Evolutionary conservation across 495 filamentous ascomycete genomes (phyloP).

Genomic region (Xylaria curta): DNA sequence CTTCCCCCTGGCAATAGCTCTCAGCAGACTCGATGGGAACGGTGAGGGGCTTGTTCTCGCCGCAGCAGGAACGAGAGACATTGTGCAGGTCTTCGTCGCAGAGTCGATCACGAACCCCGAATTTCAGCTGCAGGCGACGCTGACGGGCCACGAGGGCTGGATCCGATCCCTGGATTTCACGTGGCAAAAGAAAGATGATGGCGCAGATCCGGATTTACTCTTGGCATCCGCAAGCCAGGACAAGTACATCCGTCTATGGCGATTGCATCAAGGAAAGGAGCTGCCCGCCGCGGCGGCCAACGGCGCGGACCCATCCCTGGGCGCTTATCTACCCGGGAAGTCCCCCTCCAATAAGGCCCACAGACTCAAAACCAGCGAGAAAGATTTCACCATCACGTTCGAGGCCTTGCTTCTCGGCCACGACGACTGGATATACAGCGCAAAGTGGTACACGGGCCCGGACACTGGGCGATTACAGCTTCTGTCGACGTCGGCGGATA

Average conservation of each 20-base stretch:
- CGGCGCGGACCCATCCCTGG: slow-evolving; percentile 51
- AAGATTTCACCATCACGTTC: slow-evolving; percentile 81
- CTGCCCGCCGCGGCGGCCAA: slow-evolving; percentile 56
- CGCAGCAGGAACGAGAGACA: slow-evolving; percentile 79
- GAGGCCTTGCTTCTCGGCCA: slow-evolving; percentile 95
- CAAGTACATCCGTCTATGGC: slow-evolving; percentile 95
- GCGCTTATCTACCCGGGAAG: slow-evolving; percentile 62
- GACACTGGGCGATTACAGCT: slow-evolving; percentile 65
- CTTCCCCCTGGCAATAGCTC: slow-evolving; percentile 77
- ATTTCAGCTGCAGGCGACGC: slow-evolving; percentile 77
- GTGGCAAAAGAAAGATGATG: slow-evolving; percentile 55
- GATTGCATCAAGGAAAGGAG: slow-evolving; percentile 72
- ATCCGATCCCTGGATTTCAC: slow-evolving; percentile 83
- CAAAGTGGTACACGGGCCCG: slow-evolving; percentile 64
- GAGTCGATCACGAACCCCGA: slow-evolving; percentile 38
- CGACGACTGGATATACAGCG: slow-evolving; percentile 97
- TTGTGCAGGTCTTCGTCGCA: slow-evolving; percentile 76
- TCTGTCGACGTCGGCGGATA: slow-evolving; percentile 92
- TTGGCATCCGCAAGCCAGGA: slow-evolving; percentile 96
- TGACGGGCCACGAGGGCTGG: slow-evolving; percentile 95
- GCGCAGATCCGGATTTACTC: slow-evolving; percentile 67
- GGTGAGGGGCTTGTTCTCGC: slow-evolving; percentile 69
- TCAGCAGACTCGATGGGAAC: slow-evolving; percentile 61
- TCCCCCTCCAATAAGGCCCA: slow-evolving; percentile 89
- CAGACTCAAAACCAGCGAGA: slow-evolving; percentile 58